Base-by-base conservation (phyloP, 805 yeast genomes). In the Metschnikowia anglica region DNA sequence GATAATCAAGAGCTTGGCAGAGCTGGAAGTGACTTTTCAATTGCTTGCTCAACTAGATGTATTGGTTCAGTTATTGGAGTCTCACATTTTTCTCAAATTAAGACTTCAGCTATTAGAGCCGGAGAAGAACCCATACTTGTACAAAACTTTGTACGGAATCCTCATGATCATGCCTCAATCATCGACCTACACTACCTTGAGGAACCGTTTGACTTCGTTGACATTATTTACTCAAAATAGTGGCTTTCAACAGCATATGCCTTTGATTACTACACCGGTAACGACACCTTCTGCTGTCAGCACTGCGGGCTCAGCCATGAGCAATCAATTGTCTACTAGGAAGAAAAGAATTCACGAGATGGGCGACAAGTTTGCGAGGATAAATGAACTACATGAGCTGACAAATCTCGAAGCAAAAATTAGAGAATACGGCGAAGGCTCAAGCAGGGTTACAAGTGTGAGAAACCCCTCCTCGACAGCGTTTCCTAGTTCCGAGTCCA, bases 91-190 rank as follows among this genome's bases (percentile, higher is more conserved):
- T 62, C 83, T 95, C 15, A 81, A 85, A 54, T 72, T 90, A 49
- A 76, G 99, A 45, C 68, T 93, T 41, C 97, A 91, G 62, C 68
- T 93, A n/a, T 68, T 93, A 35, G 95, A 88, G 56, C 97, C 97
- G 1, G 87, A 83, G 36, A 79, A 76, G 49, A 76, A 85, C 58
- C 95, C 95, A 1, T 85, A 76, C 55, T 66, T 93, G 25, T 87
- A 84, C 72, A 88, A 88, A 59, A 86, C 96, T 40, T 73, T 93
- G 23, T 93, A 88, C 60, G 99, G 98, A 1, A 76, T 93, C 23
- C 69, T 93, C 46, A 93, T 93, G 99, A 73, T 93, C 4, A 65
- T 93, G 37, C 99, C 99, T 0, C 99, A 93, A 60, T 88, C 97
- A 0, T 77, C 87, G 10, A 96, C 98, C 0, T 93, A 88, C 60